Conservation (phyloP, 306 rosid species). For the Cyamopsis tetragonoloba region DNA sequence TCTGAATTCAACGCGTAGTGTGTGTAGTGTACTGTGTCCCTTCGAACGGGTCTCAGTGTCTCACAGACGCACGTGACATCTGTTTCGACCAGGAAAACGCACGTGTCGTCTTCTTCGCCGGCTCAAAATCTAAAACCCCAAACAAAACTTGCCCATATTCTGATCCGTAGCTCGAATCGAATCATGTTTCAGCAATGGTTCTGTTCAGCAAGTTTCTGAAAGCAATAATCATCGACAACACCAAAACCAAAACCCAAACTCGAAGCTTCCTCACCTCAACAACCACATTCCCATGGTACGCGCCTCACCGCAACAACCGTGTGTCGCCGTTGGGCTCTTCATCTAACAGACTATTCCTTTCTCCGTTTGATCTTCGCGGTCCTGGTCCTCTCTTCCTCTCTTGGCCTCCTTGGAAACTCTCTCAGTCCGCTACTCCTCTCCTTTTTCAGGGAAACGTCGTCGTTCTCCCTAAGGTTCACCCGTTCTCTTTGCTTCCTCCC, state of each 20-base stretch:
- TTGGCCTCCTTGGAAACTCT: slow-evolving; percentile 86
- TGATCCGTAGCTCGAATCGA: too few species aligned
- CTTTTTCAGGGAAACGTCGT: slow-evolving; percentile 47
- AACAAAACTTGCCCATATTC: not conserved
- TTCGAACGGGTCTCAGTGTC: too few species aligned
- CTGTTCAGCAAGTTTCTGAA: slow-evolving; percentile 42
- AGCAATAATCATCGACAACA: slow-evolving; percentile 24
- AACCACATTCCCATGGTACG: slow-evolving; percentile 15
- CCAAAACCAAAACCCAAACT: slow-evolving; percentile 5
- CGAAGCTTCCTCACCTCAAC: slow-evolving; percentile 55
- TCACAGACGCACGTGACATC: not conserved
- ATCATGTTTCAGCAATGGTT: slow-evolving; percentile 51
- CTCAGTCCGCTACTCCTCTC: slow-evolving; percentile 88
- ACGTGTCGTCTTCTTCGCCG: not conserved
- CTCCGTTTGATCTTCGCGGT: slow-evolving; percentile 32
- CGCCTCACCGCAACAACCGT: slow-evolving; percentile 16
- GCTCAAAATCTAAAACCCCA: slow-evolving; percentile 1
- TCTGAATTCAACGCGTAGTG: too few species aligned
- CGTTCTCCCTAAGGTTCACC: slow-evolving; percentile 50
- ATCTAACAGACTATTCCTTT: slow-evolving; percentile 27
- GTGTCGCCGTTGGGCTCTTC: slow-evolving; percentile 39
- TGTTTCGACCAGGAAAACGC: not conserved
- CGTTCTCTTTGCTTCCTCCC: slow-evolving; percentile 42
- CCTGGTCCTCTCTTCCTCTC: slow-evolving; percentile 84
- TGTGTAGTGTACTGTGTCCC: too few species aligned